These are phyloP conservation scores for Plantago major DNA, from an alignment of 257 asterid genomes.

Conservation along the genomic window DNA sequence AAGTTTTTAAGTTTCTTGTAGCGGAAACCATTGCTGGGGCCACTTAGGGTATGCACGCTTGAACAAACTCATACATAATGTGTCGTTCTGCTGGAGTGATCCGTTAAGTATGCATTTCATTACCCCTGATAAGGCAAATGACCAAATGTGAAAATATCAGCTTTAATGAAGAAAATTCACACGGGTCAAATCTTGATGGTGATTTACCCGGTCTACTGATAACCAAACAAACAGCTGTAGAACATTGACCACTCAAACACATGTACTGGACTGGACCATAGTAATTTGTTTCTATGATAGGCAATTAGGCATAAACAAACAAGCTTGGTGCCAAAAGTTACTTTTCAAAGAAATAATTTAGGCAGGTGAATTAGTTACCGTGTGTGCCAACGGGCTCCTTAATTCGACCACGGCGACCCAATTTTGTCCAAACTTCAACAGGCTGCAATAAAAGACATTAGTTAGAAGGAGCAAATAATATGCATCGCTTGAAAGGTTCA, in stretches of 20 bases:
- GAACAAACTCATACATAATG: constrained; percentile 84
- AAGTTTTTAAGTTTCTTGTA: constrained; percentile 34
- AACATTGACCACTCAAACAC: neutral
- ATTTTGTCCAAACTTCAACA: constrained; percentile 85
- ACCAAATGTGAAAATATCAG: neutral
- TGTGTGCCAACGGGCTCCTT: constrained; percentile 99
- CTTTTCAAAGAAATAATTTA: neutral
- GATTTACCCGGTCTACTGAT: neutral
- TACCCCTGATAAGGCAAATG: constrained; percentile 47
- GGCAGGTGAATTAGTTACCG: constrained; percentile 43
- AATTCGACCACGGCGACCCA: constrained; percentile 92
- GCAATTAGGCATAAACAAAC: neutral
- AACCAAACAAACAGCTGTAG: neutral
- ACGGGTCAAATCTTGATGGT: too few species aligned
- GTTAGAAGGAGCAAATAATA: constrained; percentile 9
- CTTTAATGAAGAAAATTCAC: neutral
- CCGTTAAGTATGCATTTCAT: constrained; percentile 86
- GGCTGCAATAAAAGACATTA: constrained; percentile 53
- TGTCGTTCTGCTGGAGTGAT: constrained; percentile 85
- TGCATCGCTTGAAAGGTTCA: neutral
- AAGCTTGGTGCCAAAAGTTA: neutral
- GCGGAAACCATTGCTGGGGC: constrained; percentile 82
- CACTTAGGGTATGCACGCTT: constrained; percentile 89
- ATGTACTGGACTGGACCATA: too few species aligned
- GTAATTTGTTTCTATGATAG: neutral